Base-by-base conservation (phyloP, 2,329 filamentous ascomycete species). In the Pseudogymnoascus sp. region DNA sequence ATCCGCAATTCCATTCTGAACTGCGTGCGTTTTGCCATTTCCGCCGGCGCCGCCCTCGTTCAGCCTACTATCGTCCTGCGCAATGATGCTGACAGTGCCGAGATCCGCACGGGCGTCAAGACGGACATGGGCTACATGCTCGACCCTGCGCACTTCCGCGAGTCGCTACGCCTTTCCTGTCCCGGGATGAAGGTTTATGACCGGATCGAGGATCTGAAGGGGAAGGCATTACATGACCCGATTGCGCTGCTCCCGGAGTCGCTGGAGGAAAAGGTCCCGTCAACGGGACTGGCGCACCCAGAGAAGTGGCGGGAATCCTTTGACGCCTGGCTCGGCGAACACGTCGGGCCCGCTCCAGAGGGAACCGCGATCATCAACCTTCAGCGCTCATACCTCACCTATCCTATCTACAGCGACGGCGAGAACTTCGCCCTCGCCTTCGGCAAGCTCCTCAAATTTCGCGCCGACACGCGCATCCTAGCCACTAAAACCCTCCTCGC, bases 261-360 rank as follows among this genome's bases (percentile, higher is more conserved):
- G n/a, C 42, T 71, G n/a, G 28, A 61, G 28, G 60, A 58, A 12
- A 33, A 55, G n/a, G 39, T 67, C 23, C 69, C 68, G 11, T 60
- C 62, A 1, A 67, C 60, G 28, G 69, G 68, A 2, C 58, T 71
- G 2, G 38, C 11, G 16, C 38, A 67, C 36, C 69, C 70, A 14
- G 66, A 67, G 30, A 38, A 63, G 19, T 71, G 69, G 70, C 60
- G 66, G 8, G 63, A 52, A 4, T 55, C 63, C 22, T 68, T 84
- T 82, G 61, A 97, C 86, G 66, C 84, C 85, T 0, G 93, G 92
- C 62, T 89, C 84, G 0, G 91, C 95, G 60, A 97, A 80, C 19
- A 97, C 91, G 67, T 93, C 91, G 8, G 97, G 83, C 72, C 97
- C 92, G 6, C 71, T 73, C 58, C 64, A 62, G 33, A 59, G 58